Evolutionary conservation across 768 basidiomycete genomes (phyloP), one percentile per base, ranked within the genome.

Genomic region (Hypholoma sublateritium): DNA sequence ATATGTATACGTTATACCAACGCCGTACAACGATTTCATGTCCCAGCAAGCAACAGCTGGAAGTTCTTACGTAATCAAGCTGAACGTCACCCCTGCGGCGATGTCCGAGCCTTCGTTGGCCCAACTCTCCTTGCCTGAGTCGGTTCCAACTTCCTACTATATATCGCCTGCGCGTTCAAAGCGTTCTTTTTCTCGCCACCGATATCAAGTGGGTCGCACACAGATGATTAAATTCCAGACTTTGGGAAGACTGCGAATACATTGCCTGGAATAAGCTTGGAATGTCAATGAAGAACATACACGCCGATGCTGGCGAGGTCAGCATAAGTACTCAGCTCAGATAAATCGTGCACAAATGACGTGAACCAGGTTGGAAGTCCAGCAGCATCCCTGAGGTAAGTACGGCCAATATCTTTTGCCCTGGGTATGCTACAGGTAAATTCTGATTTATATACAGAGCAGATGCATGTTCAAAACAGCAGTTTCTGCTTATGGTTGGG

Each of bases 401-500:
- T 41, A n/a, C 39, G 22, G 17, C 53, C 47, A 51, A 39, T 36
- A n/a, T n/a, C n/a, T n/a, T n/a, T n/a, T n/a, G n/a, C n/a, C 35
- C 43, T 34, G 21, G 41, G 14, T 21, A 59, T 54, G 34, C 50
- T 60, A 50, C 55, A 24, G 41, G 47, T 43, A 24, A 17, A 53
- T n/a, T 47, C 36, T 58, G 34, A 46, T 34, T 62, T 25, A n/a
- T n/a, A n/a, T 41, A 14, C 45, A 93, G 91, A 69, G 74, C 80
- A 14, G 92, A 93, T 74, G 92, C 91, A 0, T 89, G 93, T 67
- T 87, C 85, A 43, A 93, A 94, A 70, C 89, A 92, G 65, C 89
- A 94, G 66, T 80, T 94, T 43, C 81, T 92, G 65, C 77, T 90
- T 44, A 94, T 93, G 92, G 92, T 94, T 73, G 92, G 92, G 92